phyloP scores from a whole-genome alignment of 148 eudicot genomes.

The Polygonum maritimum region DNA sequence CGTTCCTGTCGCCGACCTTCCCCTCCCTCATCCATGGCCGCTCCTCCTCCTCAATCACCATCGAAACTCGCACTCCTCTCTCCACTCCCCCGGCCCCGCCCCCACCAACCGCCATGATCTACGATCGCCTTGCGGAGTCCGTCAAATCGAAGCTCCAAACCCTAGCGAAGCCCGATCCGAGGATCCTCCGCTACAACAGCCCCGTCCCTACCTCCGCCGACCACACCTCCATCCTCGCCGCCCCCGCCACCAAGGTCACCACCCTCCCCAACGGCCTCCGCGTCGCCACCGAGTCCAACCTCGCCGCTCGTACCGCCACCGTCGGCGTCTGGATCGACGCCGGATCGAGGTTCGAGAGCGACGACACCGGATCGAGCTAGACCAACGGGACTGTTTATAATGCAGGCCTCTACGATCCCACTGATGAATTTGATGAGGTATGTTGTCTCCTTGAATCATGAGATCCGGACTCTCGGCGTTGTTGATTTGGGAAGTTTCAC shows the following conservation, averaged over 20 bases:
- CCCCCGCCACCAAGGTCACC: conserved; percentile 44
- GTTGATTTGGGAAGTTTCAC: background rate
- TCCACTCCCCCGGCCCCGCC: too few relatives aligned
- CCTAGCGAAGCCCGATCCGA: conserved; percentile 39
- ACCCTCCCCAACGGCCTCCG: conserved; percentile 65
- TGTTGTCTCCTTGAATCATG: too few relatives aligned
- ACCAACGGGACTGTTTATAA: conserved; percentile 34
- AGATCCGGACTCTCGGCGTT: too few relatives aligned
- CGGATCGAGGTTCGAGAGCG: conserved; percentile 12
- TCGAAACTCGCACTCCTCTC: too few relatives aligned
- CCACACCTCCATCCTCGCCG: conserved; percentile 44
- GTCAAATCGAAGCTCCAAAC: conserved; percentile 22
- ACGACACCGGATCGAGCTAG: too few relatives aligned
- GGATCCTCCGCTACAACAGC: conserved; percentile 45
- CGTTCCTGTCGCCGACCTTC: too few relatives aligned
- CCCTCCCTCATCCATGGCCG: too few relatives aligned
- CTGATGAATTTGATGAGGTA: conserved; percentile 66
- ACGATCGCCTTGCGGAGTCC: too few relatives aligned
- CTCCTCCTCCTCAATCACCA: too few relatives aligned
- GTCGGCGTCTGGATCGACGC: conserved; percentile 13
- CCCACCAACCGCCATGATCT: too few relatives aligned
- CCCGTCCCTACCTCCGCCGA: conserved; percentile 34
- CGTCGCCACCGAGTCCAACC: conserved; percentile 54
- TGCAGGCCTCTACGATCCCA: conserved; percentile 55
- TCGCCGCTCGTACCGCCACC: conserved; percentile 29